These are phyloP conservation scores for Stagonosporopsis tanaceti DNA, from an alignment of 2,329 filamentous ascomycete species.

Conservation along the genomic window DNA sequence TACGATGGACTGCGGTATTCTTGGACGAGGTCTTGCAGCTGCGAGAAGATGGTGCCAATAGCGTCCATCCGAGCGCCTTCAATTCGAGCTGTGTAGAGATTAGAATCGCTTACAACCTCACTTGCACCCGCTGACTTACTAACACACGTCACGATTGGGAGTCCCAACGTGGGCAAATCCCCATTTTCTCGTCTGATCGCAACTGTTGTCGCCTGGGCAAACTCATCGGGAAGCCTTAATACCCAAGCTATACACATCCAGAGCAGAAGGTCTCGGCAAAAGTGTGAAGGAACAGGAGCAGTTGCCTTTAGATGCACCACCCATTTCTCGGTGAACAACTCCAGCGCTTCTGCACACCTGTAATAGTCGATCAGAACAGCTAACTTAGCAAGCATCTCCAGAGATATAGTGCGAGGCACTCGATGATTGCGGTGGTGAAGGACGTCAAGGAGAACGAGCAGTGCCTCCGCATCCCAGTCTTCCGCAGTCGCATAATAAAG, in stretches of 20 bases:
- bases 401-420: constrained; percentile 49
- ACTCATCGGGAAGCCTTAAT: constrained; percentile 19
- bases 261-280: constrained; percentile 26
- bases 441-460: constrained; percentile 56
- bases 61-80: background rate
- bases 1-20: background rate
- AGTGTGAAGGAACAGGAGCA: constrained; percentile 12
- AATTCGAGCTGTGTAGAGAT: background rate
- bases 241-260: constrained; percentile 37
- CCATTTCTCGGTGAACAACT: constrained; percentile 55
- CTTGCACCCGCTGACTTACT: background rate
- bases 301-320: constrained; percentile 30
- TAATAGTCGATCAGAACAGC: constrained; percentile 56
- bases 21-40: background rate
- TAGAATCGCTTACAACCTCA: background rate
- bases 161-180: background rate
- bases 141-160: background rate
- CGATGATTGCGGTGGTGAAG: constrained; percentile 55
- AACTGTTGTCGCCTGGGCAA: background rate
- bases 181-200: background rate
- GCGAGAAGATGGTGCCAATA: background rate
- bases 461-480: constrained; percentile 49
- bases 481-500: constrained; percentile 17
- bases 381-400: constrained; percentile 56
- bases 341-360: constrained; percentile 54